phyloP scores from a whole-genome alignment of 192 early-diverging fungal species.

The Podila epicladia region DNA sequence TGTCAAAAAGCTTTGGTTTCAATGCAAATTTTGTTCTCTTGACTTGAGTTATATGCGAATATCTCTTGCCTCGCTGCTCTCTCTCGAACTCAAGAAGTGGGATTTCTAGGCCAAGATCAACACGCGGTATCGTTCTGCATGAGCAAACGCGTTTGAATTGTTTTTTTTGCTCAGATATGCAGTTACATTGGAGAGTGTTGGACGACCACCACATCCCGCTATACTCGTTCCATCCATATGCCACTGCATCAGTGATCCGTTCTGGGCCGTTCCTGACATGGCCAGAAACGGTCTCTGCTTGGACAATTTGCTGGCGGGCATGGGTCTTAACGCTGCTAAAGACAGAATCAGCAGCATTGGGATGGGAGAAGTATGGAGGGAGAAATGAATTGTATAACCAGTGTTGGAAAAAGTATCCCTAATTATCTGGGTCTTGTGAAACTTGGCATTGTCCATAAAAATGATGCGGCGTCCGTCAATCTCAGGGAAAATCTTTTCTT shows the following conservation, averaged over 20 bases:
- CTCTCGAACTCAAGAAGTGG: no score
- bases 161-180: no score
- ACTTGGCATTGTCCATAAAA: constrained; percentile 12
- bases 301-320: constrained; percentile 3
- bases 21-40: no score
- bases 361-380: constrained; percentile 15
- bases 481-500: not conserved
- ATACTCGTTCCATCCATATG: constrained; percentile 1
- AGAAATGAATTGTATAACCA: constrained; percentile 1
- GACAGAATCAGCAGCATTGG: constrained; percentile 10
- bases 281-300: constrained; percentile 7
- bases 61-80: no score
- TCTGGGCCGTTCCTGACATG: not conserved
- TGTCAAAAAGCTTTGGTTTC: not conserved
- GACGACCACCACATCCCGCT: no score
- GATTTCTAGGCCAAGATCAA: no score
- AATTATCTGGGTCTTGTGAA: constrained; percentile 8
- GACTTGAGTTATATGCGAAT: no score
- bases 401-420: not conserved
- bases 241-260: constrained; percentile 2
- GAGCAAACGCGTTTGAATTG: no score
- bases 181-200: no score
- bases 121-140: no score
- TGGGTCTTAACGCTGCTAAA: no score
- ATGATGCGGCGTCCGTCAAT: not conserved